phyloP scores from a whole-genome alignment of 1,284 basidiomycete species.

The Hortiboletus rubellus region DNA sequence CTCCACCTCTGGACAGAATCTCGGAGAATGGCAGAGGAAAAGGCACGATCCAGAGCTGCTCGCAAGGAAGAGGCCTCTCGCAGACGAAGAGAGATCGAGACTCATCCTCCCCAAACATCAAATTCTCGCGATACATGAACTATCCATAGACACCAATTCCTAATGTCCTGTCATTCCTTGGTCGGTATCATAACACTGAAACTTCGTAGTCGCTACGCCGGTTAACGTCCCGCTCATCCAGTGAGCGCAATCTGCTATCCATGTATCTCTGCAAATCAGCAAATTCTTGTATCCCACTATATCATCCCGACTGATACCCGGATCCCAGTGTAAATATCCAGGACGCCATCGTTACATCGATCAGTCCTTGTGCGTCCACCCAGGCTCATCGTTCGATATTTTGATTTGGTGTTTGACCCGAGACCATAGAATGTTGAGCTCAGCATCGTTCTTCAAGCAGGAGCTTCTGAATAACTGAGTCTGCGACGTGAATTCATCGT shows the following conservation, averaged over 20 bases:
- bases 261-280: constrained; percentile 19
- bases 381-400: background rate
- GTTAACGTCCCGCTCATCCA: constrained; percentile 19
- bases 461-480: background rate
- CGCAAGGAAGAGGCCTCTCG: constrained; percentile 29
- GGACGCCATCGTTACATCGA: constrained; percentile 1
- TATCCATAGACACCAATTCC: constrained; percentile 4
- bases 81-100: constrained; percentile 24
- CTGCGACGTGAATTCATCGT: background rate
- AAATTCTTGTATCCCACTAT: constrained; percentile 18
- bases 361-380: constrained; percentile 20
- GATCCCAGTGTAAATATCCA: constrained; percentile 1
- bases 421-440: constrained; percentile 9
- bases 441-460: background rate
- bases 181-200: constrained; percentile 20
- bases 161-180: constrained; percentile 1
- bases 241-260: constrained; percentile 11
- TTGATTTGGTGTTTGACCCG: background rate
- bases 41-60: constrained; percentile 35
- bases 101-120: constrained; percentile 4
- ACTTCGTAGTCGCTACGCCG: constrained; percentile 1
- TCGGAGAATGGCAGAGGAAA: constrained; percentile 57
- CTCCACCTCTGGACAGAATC: constrained; percentile 68
- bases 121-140: constrained; percentile 18
- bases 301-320: background rate